phyloP scores from a whole-genome alignment of 2,329 filamentous ascomycete species.

The Trichoderma breve region DNA sequence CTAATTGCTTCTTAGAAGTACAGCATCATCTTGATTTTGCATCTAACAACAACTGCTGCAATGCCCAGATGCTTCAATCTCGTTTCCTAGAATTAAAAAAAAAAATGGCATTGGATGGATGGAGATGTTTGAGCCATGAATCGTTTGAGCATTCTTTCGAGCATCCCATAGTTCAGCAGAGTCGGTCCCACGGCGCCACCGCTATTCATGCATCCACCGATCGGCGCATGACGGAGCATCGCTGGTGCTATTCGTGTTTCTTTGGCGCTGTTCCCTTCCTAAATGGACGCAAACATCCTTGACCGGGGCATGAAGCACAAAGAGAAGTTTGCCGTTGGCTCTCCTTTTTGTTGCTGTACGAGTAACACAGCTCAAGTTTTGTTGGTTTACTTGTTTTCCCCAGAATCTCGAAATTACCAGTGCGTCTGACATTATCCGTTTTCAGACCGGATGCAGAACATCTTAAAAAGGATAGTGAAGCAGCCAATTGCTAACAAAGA shows the following conservation, averaged over 20 bases:
- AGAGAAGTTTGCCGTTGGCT: not conserved
- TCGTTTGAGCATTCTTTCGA: not conserved
- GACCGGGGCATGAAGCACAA: not conserved
- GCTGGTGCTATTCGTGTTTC: not conserved
- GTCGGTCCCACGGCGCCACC: not conserved
- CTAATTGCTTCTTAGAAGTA: not conserved
- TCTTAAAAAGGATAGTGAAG: not conserved
- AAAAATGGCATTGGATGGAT: not conserved
- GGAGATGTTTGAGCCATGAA: not conserved
- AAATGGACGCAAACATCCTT: slow-evolving; percentile 1
- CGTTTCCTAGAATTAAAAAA: not conserved
- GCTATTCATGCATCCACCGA: not conserved
- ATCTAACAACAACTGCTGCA: not conserved
- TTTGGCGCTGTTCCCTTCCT: not conserved
- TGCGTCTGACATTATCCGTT: not conserved
- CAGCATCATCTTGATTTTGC: not conserved
- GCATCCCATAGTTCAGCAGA: not conserved
- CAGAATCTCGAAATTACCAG: not conserved
- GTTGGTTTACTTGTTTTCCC: not conserved
- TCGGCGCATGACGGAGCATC: not conserved
- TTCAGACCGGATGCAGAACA: not conserved
- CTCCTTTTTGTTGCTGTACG: not conserved
- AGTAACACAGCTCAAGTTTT: not conserved
- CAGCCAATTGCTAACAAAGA: not conserved
- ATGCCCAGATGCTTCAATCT: not conserved